Evolutionary conservation across 345 rosid species (phyloP), one percentile per base, ranked within the genome.

Genomic region (Toxicodendron radicans): DNA sequence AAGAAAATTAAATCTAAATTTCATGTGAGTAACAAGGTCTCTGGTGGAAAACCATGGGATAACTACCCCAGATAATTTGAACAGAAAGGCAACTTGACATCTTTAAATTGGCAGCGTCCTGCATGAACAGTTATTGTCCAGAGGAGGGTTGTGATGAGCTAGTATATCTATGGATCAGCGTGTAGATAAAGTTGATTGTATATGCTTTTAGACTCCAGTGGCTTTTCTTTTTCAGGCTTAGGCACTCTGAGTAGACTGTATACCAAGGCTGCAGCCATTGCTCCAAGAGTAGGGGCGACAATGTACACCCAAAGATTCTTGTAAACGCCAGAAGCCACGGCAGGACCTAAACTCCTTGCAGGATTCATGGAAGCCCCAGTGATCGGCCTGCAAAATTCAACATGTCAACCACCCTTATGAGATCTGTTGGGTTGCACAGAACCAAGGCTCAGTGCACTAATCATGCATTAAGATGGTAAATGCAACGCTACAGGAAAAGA

Each of bases 361-460:
- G 88, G 90, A 66, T 88, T 86, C 90, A 86, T 84, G 0, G 88
- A 88, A 65, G 92, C 89, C 45, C 89, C 86, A 0, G 87, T 88
- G 21, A 85, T 83, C 13, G 90, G 87, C 73, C 87, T 83, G 84
- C 83, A 76, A 41, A 68, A 56, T 52, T 24, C 33, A 38, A 33
- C 24, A 30, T 33, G 4, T 38, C 4, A 43, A 72, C 30, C 60
- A 56, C 12, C 27, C 7, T 35, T 20, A 56, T 66, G 7, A 52
- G 10, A 13, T 64, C 49, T 45, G 9, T 32, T 57, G 12, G 12
- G 27, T 11, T 32, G 45, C 18, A 64, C 62, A 66, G 4, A 66
- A 57, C 1, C 33, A 21, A 74, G 9, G 5, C 4, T 35, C 7
- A 35, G 6, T 43, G 14, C 38, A 1, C 8, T 51, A 16, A 51